Conservation (phyloP, 768 basidiomycete species). For the Auricularia sp. region DNA sequence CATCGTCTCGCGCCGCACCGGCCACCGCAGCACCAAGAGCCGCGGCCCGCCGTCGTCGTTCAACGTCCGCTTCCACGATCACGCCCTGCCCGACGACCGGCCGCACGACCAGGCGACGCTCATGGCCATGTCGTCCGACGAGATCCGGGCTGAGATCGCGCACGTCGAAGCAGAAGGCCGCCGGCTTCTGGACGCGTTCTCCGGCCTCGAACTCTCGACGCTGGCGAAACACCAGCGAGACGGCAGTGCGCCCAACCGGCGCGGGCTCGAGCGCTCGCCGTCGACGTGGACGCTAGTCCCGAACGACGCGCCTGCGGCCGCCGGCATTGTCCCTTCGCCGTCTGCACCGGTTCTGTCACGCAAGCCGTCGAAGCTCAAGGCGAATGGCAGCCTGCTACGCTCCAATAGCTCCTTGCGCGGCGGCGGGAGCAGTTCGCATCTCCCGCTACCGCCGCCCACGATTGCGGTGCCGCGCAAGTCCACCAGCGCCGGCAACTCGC, state of each 20-base stretch:
- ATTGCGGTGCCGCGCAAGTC: no score
- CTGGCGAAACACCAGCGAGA: neutral
- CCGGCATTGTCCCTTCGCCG: neutral
- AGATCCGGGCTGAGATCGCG: slow-evolving; percentile 57
- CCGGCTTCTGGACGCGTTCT: slow-evolving; percentile 26
- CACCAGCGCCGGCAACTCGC: neutral
- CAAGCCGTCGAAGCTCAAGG: neutral
- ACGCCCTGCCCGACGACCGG: neutral
- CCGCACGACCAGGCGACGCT: neutral
- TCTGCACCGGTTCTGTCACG: neutral
- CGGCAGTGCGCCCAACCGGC: neutral
- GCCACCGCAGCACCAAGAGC: neutral
- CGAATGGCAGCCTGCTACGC: neutral
- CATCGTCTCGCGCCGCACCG: neutral
- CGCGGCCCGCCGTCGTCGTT: neutral
- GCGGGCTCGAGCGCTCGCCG: neutral
- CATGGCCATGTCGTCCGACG: slow-evolving; percentile 37
- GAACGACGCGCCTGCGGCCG: neutral
- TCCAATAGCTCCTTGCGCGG: neutral
- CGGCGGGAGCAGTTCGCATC: neutral
- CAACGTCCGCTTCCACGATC: neutral
- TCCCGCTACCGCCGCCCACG: neutral
- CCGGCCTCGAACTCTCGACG: neutral
- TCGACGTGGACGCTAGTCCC: neutral
- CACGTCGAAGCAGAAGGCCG: slow-evolving; percentile 61